Evolutionary conservation across 2,329 filamentous ascomycete species (phyloP).

Genomic region (Sporothrix luriei): DNA sequence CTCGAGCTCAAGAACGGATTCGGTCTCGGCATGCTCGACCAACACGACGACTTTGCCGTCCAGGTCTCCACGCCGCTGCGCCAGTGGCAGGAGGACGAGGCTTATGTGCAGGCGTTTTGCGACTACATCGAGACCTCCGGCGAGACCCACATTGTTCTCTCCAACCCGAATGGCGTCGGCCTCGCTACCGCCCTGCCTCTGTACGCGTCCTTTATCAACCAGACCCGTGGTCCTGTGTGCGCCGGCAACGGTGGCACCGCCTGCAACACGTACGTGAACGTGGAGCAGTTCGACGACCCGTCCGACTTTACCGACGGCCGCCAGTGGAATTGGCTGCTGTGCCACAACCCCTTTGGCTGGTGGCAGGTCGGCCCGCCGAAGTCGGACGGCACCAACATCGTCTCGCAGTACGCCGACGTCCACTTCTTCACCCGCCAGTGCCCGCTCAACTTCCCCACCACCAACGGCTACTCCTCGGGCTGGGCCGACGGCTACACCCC

Average conservation of each 20-base stretch:
- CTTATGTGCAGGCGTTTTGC: constrained; percentile 53
- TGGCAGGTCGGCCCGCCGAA: constrained; percentile 51
- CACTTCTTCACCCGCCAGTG: constrained; percentile 49
- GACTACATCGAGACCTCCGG: constrained; percentile 47
- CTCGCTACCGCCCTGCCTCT: constrained; percentile 53
- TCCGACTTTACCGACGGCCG: constrained; percentile 47
- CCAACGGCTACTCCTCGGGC: constrained; percentile 42
- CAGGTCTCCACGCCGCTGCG: constrained; percentile 42
- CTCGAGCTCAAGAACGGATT: constrained; percentile 54
- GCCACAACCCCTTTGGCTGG: constrained; percentile 48
- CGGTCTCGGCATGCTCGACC: constrained; percentile 46
- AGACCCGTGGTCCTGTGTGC: constrained; percentile 51
- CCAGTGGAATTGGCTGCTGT: constrained; percentile 60
- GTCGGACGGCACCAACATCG: constrained; percentile 43
- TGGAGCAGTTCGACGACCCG: constrained; percentile 42
- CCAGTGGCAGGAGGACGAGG: constrained; percentile 55
- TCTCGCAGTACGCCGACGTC: constrained; percentile 45
- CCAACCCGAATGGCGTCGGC: constrained; percentile 51
- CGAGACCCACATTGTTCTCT: constrained; percentile 40
- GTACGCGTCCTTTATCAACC: constrained; percentile 53
- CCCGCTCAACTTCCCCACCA: constrained; percentile 50
- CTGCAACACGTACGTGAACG: constrained; percentile 49
- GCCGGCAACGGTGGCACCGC: constrained; percentile 43
- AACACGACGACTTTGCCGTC: constrained; percentile 49
- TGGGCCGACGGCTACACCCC: constrained; percentile 44